Percentiles rank a stretch among this genome's conserved stretches.
Conservation (phyloP, 352 stramenopile species). For the Phytophthora aleatoria region DNA sequence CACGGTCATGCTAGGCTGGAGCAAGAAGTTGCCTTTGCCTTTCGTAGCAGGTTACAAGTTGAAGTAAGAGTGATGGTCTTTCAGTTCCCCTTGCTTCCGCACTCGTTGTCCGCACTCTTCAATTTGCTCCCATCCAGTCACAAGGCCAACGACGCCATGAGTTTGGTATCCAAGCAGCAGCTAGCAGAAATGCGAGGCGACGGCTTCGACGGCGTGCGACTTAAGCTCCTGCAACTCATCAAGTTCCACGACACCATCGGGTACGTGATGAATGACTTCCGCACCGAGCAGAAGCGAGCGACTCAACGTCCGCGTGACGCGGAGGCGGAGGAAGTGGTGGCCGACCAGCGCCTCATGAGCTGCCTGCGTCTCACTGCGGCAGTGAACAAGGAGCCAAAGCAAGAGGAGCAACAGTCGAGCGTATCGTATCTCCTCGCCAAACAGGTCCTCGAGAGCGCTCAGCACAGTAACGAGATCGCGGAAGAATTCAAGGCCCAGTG, state of each 20-base stretch:
- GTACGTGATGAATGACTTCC: slow-evolving; percentile 6
- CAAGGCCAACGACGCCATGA: slow-evolving; percentile 12
- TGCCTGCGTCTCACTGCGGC: slow-evolving; percentile 7
- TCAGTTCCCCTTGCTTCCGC: slow-evolving; percentile 18
- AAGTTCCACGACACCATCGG: slow-evolving; percentile 23
- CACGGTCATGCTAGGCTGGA: slow-evolving; percentile 13
- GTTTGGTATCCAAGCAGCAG: slow-evolving; percentile 5
- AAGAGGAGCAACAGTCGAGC: neutral
- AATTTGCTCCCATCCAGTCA: slow-evolving; percentile 9
- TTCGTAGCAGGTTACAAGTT: slow-evolving; percentile 15
- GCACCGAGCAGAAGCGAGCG: slow-evolving; percentile 1
- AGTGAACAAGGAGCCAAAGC: neutral
- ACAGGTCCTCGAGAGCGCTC: neutral
- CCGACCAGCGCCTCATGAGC: slow-evolving; percentile 4
- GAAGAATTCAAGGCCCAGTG: neutral
- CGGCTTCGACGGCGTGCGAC: slow-evolving; percentile 6
- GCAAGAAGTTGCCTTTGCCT: neutral
- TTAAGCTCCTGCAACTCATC: slow-evolving; percentile 17
- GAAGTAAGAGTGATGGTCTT: slow-evolving; percentile 31
- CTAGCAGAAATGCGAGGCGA: neutral
- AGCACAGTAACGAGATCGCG: neutral
- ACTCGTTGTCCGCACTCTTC: slow-evolving; percentile 14
- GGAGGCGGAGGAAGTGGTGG: slow-evolving; percentile 4
- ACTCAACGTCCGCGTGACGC: neutral
- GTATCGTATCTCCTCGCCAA: neutral